Base-by-base conservation (phyloP, 2,329 filamentous ascomycete species). In the Fusarium marasasianum region DNA sequence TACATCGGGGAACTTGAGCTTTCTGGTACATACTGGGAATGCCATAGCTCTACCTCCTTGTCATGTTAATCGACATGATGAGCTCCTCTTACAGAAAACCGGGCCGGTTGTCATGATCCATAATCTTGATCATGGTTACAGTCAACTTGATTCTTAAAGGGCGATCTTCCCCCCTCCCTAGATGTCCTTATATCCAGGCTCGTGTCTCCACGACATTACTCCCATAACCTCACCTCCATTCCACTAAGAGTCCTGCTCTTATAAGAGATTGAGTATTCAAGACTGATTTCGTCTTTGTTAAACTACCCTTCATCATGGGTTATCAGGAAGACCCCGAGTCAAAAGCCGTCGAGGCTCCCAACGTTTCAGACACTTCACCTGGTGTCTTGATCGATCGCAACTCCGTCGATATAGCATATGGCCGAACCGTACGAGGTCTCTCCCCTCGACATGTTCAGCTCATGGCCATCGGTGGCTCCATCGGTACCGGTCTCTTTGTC, bases 391-490 rank as follows among this genome's bases (percentile, higher is more conserved):
- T 78, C 58, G 76, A 78, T 48, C 60, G 62, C 66, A 77, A 72
- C 72, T 45, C 62, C 22, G 76, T 77, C 33, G 77, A 78, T 14
- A 72, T 63, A 41, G 69, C 78, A 63, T 81, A 82, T 57, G 81
- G 81, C 29, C 75, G 80, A 69, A 82, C 81, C n/a, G 66, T 78
- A 22, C 80, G 80, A 54, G 80, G 81, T 56, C 78, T 82, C 37
- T 79, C 79, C 22, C 76, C 84, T 33, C 83, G 84, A 22, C 84
- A 86, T 69, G 85, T 87, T 29, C 85, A 87, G 73, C 83, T 87
- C 64, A 87, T 87, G 84, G 85, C 85, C 44, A 85, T 87, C 22
- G 85, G 84, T 45, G 85, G 85, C 54, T 83, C 84, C 41, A 86
- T 86, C 61, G 84, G 84, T 26, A 85, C 82, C 24, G 84, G 84